Percentiles rank a stretch among this genome's conserved stretches.
Conservation (phyloP, 208 protist species). For the Acanthamoeba triangularis region DNA sequence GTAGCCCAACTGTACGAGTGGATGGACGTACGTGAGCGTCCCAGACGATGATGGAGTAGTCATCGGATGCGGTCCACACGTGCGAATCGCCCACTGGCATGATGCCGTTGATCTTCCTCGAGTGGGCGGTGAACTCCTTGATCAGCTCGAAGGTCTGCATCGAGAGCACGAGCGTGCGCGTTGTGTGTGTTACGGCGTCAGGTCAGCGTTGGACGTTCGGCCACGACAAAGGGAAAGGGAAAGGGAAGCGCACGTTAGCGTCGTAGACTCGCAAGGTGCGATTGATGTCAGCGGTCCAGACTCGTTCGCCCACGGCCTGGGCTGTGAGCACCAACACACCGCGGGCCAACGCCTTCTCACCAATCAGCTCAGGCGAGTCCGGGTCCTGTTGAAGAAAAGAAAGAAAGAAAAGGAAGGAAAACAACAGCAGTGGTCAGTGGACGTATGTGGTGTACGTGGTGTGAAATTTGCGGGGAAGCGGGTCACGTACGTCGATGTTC, state of each 20-base stretch:
- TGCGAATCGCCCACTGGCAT: constrained; percentile 43
- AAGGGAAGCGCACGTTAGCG: constrained; percentile 3
- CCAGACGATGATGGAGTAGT: constrained; percentile 59
- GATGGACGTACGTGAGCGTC: not conserved
- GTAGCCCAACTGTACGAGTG: too few relatives aligned
- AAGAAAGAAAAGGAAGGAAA: not conserved
- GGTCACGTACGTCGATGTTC: constrained; percentile 28
- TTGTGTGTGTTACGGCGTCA: not conserved
- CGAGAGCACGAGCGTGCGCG: not conserved
- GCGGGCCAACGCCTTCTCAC: not conserved
- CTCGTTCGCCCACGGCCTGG: constrained; percentile 21
- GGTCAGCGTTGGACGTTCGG: not conserved
- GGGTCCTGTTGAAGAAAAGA: not conserved
- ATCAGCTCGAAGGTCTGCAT: constrained; percentile 40
- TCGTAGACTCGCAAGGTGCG: constrained; percentile 26
- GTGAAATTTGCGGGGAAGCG: not conserved
- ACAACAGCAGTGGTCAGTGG: not conserved
- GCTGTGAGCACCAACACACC: constrained; percentile 28
- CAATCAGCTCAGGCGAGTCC: not conserved
- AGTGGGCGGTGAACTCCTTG: constrained; percentile 58
- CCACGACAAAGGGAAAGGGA: not conserved
- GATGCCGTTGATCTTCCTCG: constrained; percentile 43
- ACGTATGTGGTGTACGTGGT: not conserved
- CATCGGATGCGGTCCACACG: constrained; percentile 71
- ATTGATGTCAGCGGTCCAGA: constrained; percentile 59